Evolutionary conservation across 257 asterid genomes (phyloP), one percentile per base, ranked within the genome.

Genomic region (Fraxinus anomala): DNA sequence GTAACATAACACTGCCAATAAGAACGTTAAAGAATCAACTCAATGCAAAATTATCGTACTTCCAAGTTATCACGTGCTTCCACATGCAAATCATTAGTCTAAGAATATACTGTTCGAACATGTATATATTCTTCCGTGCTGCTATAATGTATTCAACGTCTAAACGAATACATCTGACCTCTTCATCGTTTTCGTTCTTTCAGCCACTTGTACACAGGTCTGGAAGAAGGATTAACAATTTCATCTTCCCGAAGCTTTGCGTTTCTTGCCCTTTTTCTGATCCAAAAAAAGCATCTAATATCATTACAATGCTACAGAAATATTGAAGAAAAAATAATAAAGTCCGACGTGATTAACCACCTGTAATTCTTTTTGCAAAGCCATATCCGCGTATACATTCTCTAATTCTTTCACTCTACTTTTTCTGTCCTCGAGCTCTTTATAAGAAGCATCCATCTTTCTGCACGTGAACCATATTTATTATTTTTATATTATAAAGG

Each of bases 341-440:
- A 74, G 47, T 13, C 7, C 36, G 17, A 21, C 23, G 21, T 17
- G 16, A 21, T 13, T 5, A 1, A 28, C 13, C 23, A 92, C 97
- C 97, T 92, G 98, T 77, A 92, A 31, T 82, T 94, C 99, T 83
- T 87, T 91, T 87, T 92, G 95, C 96, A 92, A 78, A 24, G 93
- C 68, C 98, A 92, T 92, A 31, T 91, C 96, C 86, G 69, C 85
- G 87, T 87, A 88, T 61, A 92, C 77, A 84, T 89, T 92, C 87
- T 91, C 98, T 31, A 95, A 79, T 28, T 91, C 93, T 72, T 80
- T 78, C 66, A 83, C 96, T 71, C 99, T 89, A 81, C 80, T 72
- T 81, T 85, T 89, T 86, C 96, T 89, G 69, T 88, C 86, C 89
- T 88, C 97, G 68, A 94, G 89, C 82, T 94, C 97, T 33, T 86